Evolutionary conservation across 768 basidiomycete genomes (phyloP).

Genomic region (Lactifluus hygrophoroides): DNA sequence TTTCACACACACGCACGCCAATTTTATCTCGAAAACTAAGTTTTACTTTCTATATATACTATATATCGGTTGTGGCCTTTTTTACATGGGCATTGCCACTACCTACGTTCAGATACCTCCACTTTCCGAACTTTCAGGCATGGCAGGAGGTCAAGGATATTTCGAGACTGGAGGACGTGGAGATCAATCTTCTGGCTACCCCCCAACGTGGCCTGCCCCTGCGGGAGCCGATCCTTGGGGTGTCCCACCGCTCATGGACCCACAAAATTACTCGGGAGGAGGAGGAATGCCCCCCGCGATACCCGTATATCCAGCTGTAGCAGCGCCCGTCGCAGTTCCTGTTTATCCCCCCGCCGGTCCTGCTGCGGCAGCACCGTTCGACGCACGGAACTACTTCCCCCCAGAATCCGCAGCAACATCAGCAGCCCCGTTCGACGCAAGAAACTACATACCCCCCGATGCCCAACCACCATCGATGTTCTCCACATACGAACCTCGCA

Average conservation of each 20-base stretch:
- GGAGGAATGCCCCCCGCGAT: slow-evolving; percentile 9
- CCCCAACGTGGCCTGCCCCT: neutral
- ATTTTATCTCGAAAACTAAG: neutral
- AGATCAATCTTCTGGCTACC: neutral
- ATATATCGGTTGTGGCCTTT: neutral
- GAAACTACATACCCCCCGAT: slow-evolving; percentile 11
- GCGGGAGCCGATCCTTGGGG: slow-evolving; percentile 12
- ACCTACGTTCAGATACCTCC: slow-evolving; percentile 3
- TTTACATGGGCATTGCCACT: slow-evolving; percentile 2
- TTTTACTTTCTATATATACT: neutral
- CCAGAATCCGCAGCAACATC: neutral
- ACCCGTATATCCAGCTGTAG: neutral
- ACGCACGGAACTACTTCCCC: slow-evolving; percentile 8
- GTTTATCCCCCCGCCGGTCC: neutral
- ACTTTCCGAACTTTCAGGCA: slow-evolving; percentile 10
- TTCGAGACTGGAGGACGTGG: slow-evolving; percentile 1
- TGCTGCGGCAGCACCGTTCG: neutral
- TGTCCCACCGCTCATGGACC: neutral
- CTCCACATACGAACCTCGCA: slow-evolving; percentile 16
- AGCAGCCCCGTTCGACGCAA: slow-evolving; percentile 1
- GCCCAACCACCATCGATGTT: neutral
- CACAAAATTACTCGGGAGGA: slow-evolving; percentile 9
- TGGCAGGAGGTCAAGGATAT: slow-evolving; percentile 5
- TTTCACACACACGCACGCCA: neutral
- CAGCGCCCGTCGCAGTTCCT: neutral